Evolutionary conservation across 441 rosid species (phyloP), one percentile per base, ranked within the genome.

Genomic region (Macaranga tanarius): DNA sequence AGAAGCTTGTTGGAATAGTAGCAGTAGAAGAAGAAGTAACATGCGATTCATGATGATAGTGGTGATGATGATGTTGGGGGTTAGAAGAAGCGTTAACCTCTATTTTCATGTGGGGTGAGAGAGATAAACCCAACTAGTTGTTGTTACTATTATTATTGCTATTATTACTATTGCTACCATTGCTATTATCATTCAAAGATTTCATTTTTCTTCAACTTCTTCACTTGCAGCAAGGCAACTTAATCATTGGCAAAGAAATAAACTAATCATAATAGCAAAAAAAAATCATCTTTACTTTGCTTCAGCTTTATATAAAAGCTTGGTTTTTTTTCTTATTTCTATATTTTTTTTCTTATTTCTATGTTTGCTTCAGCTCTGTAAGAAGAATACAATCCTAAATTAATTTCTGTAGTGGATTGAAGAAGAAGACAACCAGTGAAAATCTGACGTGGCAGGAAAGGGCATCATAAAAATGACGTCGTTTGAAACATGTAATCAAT

Each of bases 51-150:
- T 79, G 82, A 62, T 67, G 71, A 16, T 80, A 77, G 22, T 73
- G 79, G 4, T 76, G 83, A 66, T 69, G 77, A 38, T 71, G 82
- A 38, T 76, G 87, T 55, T 75, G 88, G 62, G 82, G 78, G 65
- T 73, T 81, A 64, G 71, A 69, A 74, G 78, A 7, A 69, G 79
- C 62, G 22, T 55, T 55, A 69, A 70, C 83, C 82, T 90, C 95
- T 87, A 88, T 85, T 81, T 82, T 90, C 91, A 87, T 81, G 75
- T 85, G 83, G 67, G 96, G 87, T 10, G 93, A 86, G 72, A 91
- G 90, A 60, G 96, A 89, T 56, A 91, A 91, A 1, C 88, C 96
- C 82, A 87, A 74, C 92, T 92, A 91, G 84, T 81, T 86, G n/a
- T n/a, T n/a, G 66, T 71, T 63, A 42, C 71, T 55, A 42, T 75